Conservation (phyloP, 768 basidiomycete genomes). For the Boletus vinaceobasis region DNA sequence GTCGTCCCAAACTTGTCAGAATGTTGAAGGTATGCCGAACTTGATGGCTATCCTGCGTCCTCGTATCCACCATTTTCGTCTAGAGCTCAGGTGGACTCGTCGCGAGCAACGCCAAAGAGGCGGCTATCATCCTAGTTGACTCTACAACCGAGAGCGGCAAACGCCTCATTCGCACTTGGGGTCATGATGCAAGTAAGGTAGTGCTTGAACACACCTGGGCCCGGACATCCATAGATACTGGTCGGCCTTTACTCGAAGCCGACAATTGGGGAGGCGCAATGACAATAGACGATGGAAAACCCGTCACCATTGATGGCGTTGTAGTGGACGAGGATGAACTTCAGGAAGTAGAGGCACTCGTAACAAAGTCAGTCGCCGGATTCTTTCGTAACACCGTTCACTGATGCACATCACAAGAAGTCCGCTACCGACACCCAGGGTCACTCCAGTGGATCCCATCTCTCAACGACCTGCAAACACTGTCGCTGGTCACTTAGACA, state of each 20-base stretch:
- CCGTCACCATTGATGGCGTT: conserved; percentile 32
- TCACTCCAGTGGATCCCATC: conserved; percentile 43
- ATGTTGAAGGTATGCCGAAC: conserved; percentile 40
- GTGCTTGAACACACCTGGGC: conserved; percentile 58
- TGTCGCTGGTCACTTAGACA: background rate
- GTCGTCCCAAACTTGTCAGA: conserved; percentile 52
- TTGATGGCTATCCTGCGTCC: background rate
- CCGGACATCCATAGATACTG: conserved; percentile 40
- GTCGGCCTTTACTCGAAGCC: conserved; percentile 41
- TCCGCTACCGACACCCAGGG: conserved; percentile 59
- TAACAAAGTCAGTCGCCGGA: conserved; percentile 42
- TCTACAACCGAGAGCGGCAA: conserved; percentile 47
- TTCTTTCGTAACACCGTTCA: conserved; percentile 7
- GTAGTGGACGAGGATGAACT: conserved; percentile 36
- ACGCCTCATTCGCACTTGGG: conserved; percentile 59
- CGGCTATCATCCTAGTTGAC: conserved; percentile 61
- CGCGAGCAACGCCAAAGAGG: conserved; percentile 46
- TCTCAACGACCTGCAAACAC: conserved; percentile 10
- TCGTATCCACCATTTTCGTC: conserved; percentile 7
- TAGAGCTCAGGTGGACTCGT: conserved; percentile 58
- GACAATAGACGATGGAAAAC: conserved; percentile 32
- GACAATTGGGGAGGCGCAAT: conserved; percentile 53
- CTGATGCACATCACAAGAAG: conserved; percentile 42
- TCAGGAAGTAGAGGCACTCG: conserved; percentile 36
- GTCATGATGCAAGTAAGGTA: conserved; percentile 43